phyloP scores from a whole-genome alignment of 176 grass and related monocot genomes.

The Oropetium thomaeum region DNA sequence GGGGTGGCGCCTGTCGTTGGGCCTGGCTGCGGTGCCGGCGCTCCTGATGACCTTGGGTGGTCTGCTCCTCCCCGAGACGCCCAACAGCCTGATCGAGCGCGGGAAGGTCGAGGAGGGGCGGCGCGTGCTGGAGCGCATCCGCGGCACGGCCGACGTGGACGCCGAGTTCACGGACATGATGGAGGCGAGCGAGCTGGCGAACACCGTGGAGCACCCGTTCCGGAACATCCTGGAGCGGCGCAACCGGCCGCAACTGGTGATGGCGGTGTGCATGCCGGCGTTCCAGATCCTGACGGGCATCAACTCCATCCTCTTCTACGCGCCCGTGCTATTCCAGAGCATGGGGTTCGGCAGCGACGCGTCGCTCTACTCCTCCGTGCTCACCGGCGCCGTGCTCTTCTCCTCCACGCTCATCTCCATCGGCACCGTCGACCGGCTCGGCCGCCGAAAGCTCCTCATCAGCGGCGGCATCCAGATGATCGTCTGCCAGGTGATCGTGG shows the following conservation, averaged over 20 bases:
- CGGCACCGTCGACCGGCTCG: conserved; percentile 70
- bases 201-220: conserved; percentile 85
- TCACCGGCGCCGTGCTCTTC: conserved; percentile 80
- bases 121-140: conserved; percentile 67
- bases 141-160: conserved; percentile 72
- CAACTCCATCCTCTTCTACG: conserved; percentile 97
- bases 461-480: conserved; percentile 90
- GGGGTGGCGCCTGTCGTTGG: conserved; percentile 92
- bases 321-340: conserved; percentile 94
- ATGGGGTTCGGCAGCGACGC: conserved; percentile 77
- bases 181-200: conserved; percentile 85
- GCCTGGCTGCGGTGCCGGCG: conserved; percentile 65
- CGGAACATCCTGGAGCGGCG: conserved; percentile 73
- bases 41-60: conserved; percentile 75
- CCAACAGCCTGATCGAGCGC: conserved; percentile 87
- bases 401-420: conserved; percentile 67
- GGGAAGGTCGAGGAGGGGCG: conserved; percentile 53
- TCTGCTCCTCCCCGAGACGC: conserved; percentile 78
- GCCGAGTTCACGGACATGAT: conserved; percentile 86
- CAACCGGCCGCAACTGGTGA: conserved; percentile 86
- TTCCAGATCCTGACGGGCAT: conserved; percentile 93
- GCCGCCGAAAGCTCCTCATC: conserved; percentile 74
- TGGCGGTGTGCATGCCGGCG: conserved; percentile 88
- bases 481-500: conserved; percentile 79
- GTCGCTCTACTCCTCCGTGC: conserved; percentile 77